Evolutionary conservation across 2,329 filamentous ascomycete species (phyloP).

Genomic region (Penicillium palitans): DNA sequence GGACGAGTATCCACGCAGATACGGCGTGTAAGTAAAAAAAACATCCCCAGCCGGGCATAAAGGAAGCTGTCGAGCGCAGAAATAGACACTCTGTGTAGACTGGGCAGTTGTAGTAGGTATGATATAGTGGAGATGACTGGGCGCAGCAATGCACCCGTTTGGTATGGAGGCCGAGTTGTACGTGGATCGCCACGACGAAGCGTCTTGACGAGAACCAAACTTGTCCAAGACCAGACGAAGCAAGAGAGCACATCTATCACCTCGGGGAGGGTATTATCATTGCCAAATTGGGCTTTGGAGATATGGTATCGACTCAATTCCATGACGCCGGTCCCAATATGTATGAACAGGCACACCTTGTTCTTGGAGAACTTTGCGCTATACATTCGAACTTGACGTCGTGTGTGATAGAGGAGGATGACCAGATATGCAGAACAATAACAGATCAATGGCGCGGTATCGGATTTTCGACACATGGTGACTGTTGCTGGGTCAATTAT

Average conservation of each 20-base stretch:
- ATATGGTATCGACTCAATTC: not conserved
- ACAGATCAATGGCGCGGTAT: not conserved
- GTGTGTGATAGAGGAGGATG: not conserved
- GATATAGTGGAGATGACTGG: not conserved
- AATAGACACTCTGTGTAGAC: slow-evolving; percentile 2
- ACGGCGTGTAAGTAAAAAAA: slow-evolving; percentile 4
- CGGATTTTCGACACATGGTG: not conserved
- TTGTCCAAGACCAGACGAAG: slow-evolving; percentile 1
- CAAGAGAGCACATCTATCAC: slow-evolving; percentile 2
- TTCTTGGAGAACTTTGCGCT: not conserved
- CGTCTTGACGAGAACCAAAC: slow-evolving; percentile 2
- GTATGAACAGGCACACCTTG: not conserved
- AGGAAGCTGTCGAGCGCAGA: slow-evolving; percentile 2
- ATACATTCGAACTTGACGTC: not conserved
- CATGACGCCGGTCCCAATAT: not conserved
- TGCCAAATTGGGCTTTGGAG: not conserved
- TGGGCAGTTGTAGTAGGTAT: not conserved
- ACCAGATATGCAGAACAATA: not conserved
- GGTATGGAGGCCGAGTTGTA: slow-evolving; percentile 7
- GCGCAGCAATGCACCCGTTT: not conserved
- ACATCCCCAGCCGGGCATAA: slow-evolving; percentile 6
- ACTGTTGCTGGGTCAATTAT: not conserved
- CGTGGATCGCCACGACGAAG: slow-evolving; percentile 5
- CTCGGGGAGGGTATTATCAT: not conserved
- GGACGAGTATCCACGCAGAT: not conserved